Conservation (phyloP, 495 filamentous ascomycete genomes). For the Aspergillus sclerotioniger region DNA sequence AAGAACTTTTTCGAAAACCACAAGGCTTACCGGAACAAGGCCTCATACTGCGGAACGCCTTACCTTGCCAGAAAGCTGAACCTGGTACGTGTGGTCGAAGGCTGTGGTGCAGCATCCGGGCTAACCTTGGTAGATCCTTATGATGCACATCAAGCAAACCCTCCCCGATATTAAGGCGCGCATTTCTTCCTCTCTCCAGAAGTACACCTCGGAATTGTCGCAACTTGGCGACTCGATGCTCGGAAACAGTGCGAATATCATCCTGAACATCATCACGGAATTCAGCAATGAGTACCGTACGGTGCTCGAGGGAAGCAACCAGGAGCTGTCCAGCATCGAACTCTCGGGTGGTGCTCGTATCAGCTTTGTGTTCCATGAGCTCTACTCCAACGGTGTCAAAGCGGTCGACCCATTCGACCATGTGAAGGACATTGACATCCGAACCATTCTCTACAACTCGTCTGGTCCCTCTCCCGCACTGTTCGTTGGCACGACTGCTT, state of each 20-base stretch:
- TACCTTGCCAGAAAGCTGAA: slow-evolving; percentile 97
- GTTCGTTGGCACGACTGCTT: slow-evolving; percentile 96
- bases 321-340: slow-evolving; percentile 89
- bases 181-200: slow-evolving; percentile 87
- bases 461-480: slow-evolving; percentile 95
- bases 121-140: slow-evolving; percentile 67
- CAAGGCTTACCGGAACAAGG: slow-evolving; percentile 98
- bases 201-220: slow-evolving; percentile 79
- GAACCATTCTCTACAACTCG: slow-evolving; percentile 96
- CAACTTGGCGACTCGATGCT: slow-evolving; percentile 92
- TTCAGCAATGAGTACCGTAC: slow-evolving; percentile 97
- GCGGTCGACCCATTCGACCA: slow-evolving; percentile 96
- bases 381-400: slow-evolving; percentile 98
- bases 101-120: background rate
- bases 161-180: slow-evolving; percentile 97
- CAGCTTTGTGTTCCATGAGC: slow-evolving; percentile 98
- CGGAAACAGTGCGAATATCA: slow-evolving; percentile 92
- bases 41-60: slow-evolving; percentile 95
- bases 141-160: slow-evolving; percentile 99
- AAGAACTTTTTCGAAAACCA: slow-evolving; percentile 98
- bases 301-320: slow-evolving; percentile 93
- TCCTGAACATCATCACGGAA: slow-evolving; percentile 98
- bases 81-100: slow-evolving; percentile 51
- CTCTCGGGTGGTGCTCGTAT: slow-evolving; percentile 97
- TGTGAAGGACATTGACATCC: slow-evolving; percentile 96